phyloP scores from a whole-genome alignment of 2,329 filamentous ascomycete species.

The Fusarium subtropicale region DNA sequence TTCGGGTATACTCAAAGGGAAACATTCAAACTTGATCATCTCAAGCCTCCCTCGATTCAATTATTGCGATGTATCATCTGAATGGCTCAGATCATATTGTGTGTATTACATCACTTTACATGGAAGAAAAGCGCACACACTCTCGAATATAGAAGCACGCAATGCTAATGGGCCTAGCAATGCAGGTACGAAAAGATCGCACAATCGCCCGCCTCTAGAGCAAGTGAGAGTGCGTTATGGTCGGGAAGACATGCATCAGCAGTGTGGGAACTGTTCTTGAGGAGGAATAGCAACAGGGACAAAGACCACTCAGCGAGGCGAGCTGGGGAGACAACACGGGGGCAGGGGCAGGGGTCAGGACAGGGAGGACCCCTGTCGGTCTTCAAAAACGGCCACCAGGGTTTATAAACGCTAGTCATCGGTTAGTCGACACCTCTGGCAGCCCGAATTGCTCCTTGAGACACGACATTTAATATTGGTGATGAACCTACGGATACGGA shows the following conservation, averaged over 20 bases:
- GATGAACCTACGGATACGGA: neutral
- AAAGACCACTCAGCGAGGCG: slow-evolving; percentile 28
- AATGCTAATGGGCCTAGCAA: slow-evolving; percentile 20
- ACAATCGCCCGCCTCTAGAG: slow-evolving; percentile 15
- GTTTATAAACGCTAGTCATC: slow-evolving; percentile 19
- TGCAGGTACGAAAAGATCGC: slow-evolving; percentile 39
- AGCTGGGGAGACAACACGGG: slow-evolving; percentile 23
- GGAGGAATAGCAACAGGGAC: slow-evolving; percentile 21
- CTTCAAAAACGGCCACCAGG: slow-evolving; percentile 41
- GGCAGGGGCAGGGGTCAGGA: slow-evolving; percentile 6
- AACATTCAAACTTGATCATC: slow-evolving; percentile 21
- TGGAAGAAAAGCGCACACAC: neutral
- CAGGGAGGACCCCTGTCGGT: slow-evolving; percentile 12
- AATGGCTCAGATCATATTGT: neutral
- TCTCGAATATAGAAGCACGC: slow-evolving; percentile 12
- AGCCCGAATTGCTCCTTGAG: slow-evolving; percentile 25
- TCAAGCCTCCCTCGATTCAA: slow-evolving; percentile 27
- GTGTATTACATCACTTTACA: neutral
- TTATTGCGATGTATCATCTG: slow-evolving; percentile 16
- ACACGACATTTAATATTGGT: slow-evolving; percentile 1
- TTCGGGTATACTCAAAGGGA: slow-evolving; percentile 14
- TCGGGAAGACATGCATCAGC: slow-evolving; percentile 23
- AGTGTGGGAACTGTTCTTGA: slow-evolving; percentile 30
- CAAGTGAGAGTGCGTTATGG: slow-evolving; percentile 21
- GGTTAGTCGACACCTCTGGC: slow-evolving; percentile 24